Evolutionary conservation across 108 stramenopile species (phyloP), one percentile per base, ranked within the genome.

Genomic region (Cyclotella choctawhatcheeana): DNA sequence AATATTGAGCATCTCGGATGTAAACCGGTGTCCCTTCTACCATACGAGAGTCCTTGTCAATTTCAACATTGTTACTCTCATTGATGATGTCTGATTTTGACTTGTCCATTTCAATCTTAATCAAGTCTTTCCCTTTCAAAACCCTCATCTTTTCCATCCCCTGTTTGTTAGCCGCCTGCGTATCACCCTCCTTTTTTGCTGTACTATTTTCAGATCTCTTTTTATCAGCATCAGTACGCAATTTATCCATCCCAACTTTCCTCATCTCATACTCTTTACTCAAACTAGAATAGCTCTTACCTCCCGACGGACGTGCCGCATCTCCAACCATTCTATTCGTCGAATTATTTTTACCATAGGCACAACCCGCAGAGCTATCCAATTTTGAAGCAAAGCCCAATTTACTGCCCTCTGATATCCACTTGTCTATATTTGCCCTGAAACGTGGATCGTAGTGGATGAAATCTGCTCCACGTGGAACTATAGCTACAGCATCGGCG

Each of bases 1-100:
- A 91, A 61, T 87, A 90, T 10, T 72, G 52, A 0, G 81, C 45
- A 59, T 93, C 92, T 8, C 73, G 84, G 52, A 93, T 63, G 54
- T 82, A 93, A 0, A 93, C 89, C 5, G 58, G 52, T 10, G 79
- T 67, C 18, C 60, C 64, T 20, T 53, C 37, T 5, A 54, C 31
- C 64, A 80, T 79, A 21, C 48, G 54, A 16, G 71, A 73, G 8
- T 50, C 47, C 17, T 20, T 37, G 18, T 20, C 4, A 10, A 20
- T 24, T 5, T 12, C 20, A 37, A 35, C 16, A 20, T 30, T n/a
- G 34, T 20, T 30, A 32, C 25, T 58, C 16, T 32, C 13, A 18
- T 7, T 62, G 16, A 20, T 37, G 21, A 13, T 37, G 35, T 31
- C 21, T 31, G 32, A 26, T 7, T 14, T 17, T 12, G 6, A 2